Evolutionary conservation across 129 eudicot genomes (phyloP), one percentile per base, ranked within the genome.

Genomic region (Centaurea solstitialis): DNA sequence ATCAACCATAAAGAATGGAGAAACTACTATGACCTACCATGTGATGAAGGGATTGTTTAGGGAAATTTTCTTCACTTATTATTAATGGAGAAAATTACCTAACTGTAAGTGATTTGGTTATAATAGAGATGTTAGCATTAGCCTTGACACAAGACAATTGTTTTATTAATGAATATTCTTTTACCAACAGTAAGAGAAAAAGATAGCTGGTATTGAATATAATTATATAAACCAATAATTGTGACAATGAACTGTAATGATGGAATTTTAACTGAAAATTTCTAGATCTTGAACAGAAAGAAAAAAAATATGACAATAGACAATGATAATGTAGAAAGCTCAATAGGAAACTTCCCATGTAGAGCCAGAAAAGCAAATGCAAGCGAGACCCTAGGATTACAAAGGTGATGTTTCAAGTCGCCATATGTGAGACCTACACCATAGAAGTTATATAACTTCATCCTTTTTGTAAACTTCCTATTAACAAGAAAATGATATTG

Each of bases 21-120:
- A 47, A 47, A 47, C 18, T 47, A 47, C 59, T 47, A 47, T 68
- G 40, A 68, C 73, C 39, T 68, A 68, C 39, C 15, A 28, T 68
- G 41, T 68, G 66, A 59, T 59, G 9, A 59, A 59, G 66, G 66
- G 66, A 59, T 59, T 59, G 73, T 30, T 30, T 68, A 68, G 39
- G 21, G 3, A 59, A 13, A 47, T 5, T 59, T 50, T 74, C 43
- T 53, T 47, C 23, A 73, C 37, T 15, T 47, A 59, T n/a, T n/a
- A 59, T n/a, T 17, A 59, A 59, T 18, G 23, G 21, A 47, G 18
- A 17, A 47, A 12, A 47, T 12, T 47, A 45, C 17, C 23, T n/a
- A 9, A 59, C 23, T 18, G 9, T 59, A 20, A 18, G 26, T 61
- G 26, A 61, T 20, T 18, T 61, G 3, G 26, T 61, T 61, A n/a